Conservation (phyloP, 75 land plant species). For the Cryptomeria japonica region DNA sequence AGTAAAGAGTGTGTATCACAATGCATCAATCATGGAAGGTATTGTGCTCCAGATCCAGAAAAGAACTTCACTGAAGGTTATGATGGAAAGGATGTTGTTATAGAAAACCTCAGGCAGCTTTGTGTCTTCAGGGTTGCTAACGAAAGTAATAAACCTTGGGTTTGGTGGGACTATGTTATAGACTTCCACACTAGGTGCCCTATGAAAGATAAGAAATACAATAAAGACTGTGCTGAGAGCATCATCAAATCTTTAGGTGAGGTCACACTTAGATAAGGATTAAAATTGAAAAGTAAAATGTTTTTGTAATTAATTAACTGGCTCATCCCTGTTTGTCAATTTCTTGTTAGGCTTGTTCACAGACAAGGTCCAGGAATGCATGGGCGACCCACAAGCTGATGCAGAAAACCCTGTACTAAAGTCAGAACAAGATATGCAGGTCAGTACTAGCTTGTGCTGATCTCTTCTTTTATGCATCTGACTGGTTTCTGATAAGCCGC, state of each 20-base stretch:
- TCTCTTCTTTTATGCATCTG: background rate
- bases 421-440: background rate
- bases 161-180: constrained; percentile 1
- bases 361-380: constrained; percentile 21
- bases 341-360: constrained; percentile 26
- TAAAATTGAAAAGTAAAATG: background rate
- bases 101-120: constrained; percentile 65
- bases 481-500: background rate
- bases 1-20: constrained; percentile 65
- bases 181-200: background rate
- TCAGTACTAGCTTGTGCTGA: background rate
- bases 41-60: constrained; percentile 75
- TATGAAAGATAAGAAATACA: constrained; percentile 5
- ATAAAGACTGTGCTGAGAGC: background rate
- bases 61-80: constrained; percentile 55
- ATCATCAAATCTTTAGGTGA: background rate
- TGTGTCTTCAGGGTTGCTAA: constrained; percentile 60
- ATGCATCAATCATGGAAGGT: constrained; percentile 74
- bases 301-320: too few relatives aligned
- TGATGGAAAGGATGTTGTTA: constrained; percentile 70
- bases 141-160: constrained; percentile 23
- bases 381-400: background rate
- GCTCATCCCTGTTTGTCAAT: background rate
- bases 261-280: background rate
- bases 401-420: background rate